These are phyloP conservation scores for Apiospora arundinis DNA, from an alignment of 2,329 filamentous ascomycete genomes.

Conservation along the genomic window DNA sequence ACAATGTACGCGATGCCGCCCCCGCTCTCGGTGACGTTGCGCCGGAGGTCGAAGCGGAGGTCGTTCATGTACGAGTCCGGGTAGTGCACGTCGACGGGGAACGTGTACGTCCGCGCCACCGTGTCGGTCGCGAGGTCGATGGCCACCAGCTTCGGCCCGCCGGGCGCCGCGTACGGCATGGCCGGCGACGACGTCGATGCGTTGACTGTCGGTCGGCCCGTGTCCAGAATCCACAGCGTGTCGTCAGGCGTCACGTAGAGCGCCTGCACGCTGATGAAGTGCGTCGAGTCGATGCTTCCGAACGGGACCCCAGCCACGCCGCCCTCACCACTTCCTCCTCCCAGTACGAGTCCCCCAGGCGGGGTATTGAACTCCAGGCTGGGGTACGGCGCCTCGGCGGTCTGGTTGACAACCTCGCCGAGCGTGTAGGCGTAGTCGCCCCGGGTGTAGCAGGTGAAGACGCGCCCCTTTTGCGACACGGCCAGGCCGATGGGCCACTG, in stretches of 20 bases:
- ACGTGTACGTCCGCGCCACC: conserved; percentile 47
- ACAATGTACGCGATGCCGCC: conserved; percentile 52
- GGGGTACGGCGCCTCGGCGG: conserved; percentile 54
- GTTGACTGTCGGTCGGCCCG: conserved; percentile 50
- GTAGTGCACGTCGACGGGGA: conserved; percentile 49
- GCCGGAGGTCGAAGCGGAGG: conserved; percentile 51
- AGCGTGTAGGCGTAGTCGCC: conserved; percentile 53
- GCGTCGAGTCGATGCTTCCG: conserved; percentile 48
- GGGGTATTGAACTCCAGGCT: conserved; percentile 44
- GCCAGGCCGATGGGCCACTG: conserved; percentile 54
- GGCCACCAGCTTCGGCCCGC: conserved; percentile 51
- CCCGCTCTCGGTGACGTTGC: conserved; percentile 45
- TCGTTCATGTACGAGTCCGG: conserved; percentile 55
- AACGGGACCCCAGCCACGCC: conserved; percentile 49
- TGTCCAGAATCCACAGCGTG: conserved; percentile 53
- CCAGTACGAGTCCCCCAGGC: conserved; percentile 28
- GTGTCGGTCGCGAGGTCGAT: conserved; percentile 47
- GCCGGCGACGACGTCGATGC: conserved; percentile 40
- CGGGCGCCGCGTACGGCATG: conserved; percentile 51
- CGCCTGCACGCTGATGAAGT: conserved; percentile 51
- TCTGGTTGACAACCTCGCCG: conserved; percentile 53
- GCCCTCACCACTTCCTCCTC: conserved; percentile 27
- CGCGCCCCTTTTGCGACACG: conserved; percentile 47
- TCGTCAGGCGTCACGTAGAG: conserved; percentile 51
- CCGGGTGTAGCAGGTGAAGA: conserved; percentile 53